Percentiles rank a stretch among this genome's conserved stretches.
These are phyloP conservation scores for Orbilia quercus DNA, from an alignment of 2,329 filamentous ascomycete genomes.

Conservation along the genomic window DNA sequence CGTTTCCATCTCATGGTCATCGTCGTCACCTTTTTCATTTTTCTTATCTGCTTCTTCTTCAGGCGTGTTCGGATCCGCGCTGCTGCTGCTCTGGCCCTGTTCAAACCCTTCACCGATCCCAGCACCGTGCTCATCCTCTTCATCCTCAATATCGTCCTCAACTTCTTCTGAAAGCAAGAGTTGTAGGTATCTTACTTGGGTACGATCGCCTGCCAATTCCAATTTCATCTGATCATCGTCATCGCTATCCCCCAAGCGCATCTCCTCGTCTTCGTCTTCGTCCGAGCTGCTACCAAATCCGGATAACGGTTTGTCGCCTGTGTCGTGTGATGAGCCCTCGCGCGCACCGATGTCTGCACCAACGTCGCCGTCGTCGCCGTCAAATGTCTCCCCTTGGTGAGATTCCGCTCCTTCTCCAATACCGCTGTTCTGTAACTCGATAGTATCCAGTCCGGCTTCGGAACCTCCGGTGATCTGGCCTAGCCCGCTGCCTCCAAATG, in stretches of 20 bases:
- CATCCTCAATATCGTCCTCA: slow-evolving; percentile 60
- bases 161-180: slow-evolving; percentile 57
- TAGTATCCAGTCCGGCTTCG: slow-evolving; percentile 59
- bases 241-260: slow-evolving; percentile 84
- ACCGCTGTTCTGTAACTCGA: slow-evolving; percentile 60
- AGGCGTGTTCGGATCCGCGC: slow-evolving; percentile 45
- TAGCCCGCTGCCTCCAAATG: slow-evolving; percentile 56
- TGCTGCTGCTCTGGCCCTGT: slow-evolving; percentile 55
- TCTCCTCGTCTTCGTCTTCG: slow-evolving; percentile 82
- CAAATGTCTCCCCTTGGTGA: slow-evolving; percentile 69
- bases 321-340: slow-evolving; percentile 35
- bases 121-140: slow-evolving; percentile 59
- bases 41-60: slow-evolving; percentile 46
- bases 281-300: slow-evolving; percentile 96
- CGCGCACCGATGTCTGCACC: slow-evolving; percentile 53
- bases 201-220: slow-evolving; percentile 59
- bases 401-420: slow-evolving; percentile 50
- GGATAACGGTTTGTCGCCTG: slow-evolving; percentile 77
- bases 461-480: slow-evolving; percentile 30
- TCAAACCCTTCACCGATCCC: slow-evolving; percentile 56
- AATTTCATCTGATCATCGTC: slow-evolving; percentile 62
- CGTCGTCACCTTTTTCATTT: slow-evolving; percentile 51
- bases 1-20: slow-evolving; percentile 59
- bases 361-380: slow-evolving; percentile 70
- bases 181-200: slow-evolving; percentile 60